Evolutionary conservation across 331 rosid species (phyloP), one percentile per base, ranked within the genome.

Genomic region (Dryas integrifolia): DNA sequence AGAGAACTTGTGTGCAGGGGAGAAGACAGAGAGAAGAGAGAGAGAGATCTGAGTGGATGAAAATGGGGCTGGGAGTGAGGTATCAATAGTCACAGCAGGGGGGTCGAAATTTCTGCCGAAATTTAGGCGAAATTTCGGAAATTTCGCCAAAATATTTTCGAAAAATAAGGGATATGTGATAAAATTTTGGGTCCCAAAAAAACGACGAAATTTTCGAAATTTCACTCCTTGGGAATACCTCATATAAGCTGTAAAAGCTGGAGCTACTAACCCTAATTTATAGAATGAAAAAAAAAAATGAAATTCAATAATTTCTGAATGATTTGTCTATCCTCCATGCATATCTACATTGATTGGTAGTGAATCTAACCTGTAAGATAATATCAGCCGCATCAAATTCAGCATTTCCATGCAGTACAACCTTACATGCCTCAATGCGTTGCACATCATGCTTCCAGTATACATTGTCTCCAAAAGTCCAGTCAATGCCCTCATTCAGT

Each of bases 341-440:
- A 51, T 16, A 81, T 72, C 75, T 58, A 45, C 47, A 48, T 50
- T 7, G 49, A 67, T 65, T 35, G 63, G 58, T 40, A 5, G 16
- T 43, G 9, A 77, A 77, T 47, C 77, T 67, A 76, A 92, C 97
- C 99, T 89, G 85, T 76, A 95, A 72, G 77, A 84, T 81, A 69
- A 89, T 96, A 79, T 88, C 84, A 59, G 79, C 79, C 67, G 97
- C 97, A 82, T 92, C 93, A 82, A 95, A 92, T 78, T 92, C 99
- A 82, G 99, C 97, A 88, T 92, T 95, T 76, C 97, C 97, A 72
- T 87, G 96, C 78, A 95, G 87, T 67, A 87, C 67, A 57, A 95
- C 78, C 84, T 84, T 85, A 82, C 89, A 77, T 73, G 81, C 84
- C 86, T 88, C 97, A 14, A 72, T 67, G 65, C 86, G 89, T 77